A percentile compares a stretch with the other conserved stretches of the same genome.
Conservation (phyloP, 2,329 filamentous ascomycete genomes). For the Neonectria punicea region DNA sequence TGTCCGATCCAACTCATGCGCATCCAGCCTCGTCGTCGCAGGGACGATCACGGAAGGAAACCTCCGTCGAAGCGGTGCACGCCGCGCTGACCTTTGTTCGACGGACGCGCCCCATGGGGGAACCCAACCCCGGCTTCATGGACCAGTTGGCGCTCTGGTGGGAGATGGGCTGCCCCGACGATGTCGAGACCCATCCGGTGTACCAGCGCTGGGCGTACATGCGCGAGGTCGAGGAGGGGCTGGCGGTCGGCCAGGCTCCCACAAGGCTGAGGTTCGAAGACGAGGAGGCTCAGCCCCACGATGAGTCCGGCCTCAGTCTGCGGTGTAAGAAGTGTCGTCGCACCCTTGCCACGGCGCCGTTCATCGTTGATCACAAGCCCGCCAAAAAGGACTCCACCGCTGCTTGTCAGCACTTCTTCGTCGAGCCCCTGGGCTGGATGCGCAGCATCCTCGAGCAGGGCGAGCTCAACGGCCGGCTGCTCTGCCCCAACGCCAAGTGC, state of each 20-base stretch:
- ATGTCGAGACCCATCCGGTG: conserved; percentile 71
- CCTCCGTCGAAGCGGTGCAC: conserved; percentile 60
- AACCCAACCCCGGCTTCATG: conserved; percentile 94
- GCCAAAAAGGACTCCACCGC: conserved; percentile 34
- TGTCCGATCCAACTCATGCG: conserved; percentile 32
- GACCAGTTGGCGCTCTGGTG: conserved; percentile 87
- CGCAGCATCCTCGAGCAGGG: conserved; percentile 82
- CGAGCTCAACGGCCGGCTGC: conserved; percentile 82
- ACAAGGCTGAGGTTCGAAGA: conserved; percentile 87
- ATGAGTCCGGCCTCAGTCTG: conserved; percentile 54
- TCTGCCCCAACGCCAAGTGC: conserved; percentile 84
- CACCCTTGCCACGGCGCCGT: conserved; percentile 65
- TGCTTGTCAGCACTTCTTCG: conserved; percentile 87
- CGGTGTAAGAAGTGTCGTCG: conserved; percentile 92
- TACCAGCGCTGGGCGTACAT: conserved; percentile 80
- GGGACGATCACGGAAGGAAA: conserved; percentile 45
- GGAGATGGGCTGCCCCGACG: conserved; percentile 81
- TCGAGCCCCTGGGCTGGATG: conserved; percentile 98
- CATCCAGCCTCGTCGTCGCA: conserved; percentile 21
- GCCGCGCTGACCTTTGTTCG: conserved; percentile 76
- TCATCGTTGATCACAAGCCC: conserved; percentile 73
- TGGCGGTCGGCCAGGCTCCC: conserved; percentile 82
- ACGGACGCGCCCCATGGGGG: conserved; percentile 77
- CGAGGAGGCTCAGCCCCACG: conserved; percentile 62
- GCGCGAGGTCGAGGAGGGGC: conserved; percentile 64